A percentile compares a stretch with the other conserved stretches of the same genome.
These are phyloP conservation scores for Leucoagaricus sp. DNA, from an alignment of 1,284 basidiomycete genomes.

Conservation along the genomic window DNA sequence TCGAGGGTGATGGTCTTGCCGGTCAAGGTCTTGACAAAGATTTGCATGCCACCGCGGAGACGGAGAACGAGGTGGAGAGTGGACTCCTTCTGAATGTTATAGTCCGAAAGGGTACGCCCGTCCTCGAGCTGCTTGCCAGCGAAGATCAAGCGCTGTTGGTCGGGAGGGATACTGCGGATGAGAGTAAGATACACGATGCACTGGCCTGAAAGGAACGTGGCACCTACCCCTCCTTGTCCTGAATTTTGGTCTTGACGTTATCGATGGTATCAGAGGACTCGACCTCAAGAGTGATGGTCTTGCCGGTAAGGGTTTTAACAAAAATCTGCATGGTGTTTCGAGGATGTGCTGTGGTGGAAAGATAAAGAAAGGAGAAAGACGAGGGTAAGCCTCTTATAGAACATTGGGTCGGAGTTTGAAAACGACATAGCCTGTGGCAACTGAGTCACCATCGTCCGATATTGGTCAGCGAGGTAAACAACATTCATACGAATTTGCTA, in stretches of 20 bases:
- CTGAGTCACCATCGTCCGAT: slow-evolving; percentile 25
- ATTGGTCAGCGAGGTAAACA: slow-evolving; percentile 6
- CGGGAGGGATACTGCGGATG: slow-evolving; percentile 40
- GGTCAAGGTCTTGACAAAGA: slow-evolving; percentile 84
- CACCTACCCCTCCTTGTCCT: slow-evolving; percentile 75
- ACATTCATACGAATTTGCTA: slow-evolving; percentile 9
- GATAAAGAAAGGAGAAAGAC: slow-evolving; percentile 17
- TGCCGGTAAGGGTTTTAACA: slow-evolving; percentile 87
- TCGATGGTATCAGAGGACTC: slow-evolving; percentile 87
- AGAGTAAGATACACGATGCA: neutral
- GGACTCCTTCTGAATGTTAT: slow-evolving; percentile 77
- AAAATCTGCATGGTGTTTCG: slow-evolving; percentile 74
- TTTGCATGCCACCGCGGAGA: slow-evolving; percentile 87
- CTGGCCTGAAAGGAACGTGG: neutral
- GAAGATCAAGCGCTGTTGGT: slow-evolving; percentile 79
- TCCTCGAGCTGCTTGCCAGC: slow-evolving; percentile 89
- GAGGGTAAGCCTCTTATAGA: slow-evolving; percentile 28
- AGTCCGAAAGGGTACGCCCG: slow-evolving; percentile 78
- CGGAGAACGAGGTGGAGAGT: slow-evolving; percentile 70
- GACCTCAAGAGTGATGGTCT: slow-evolving; percentile 89
- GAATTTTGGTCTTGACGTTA: slow-evolving; percentile 83
- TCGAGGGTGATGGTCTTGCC: slow-evolving; percentile 91
- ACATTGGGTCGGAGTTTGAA: slow-evolving; percentile 38
- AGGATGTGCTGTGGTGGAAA: slow-evolving; percentile 9
- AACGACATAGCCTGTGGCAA: slow-evolving; percentile 24